Base-by-base conservation (phyloP, 352 stramenopile species). In the Peronospora destructor region DNA sequence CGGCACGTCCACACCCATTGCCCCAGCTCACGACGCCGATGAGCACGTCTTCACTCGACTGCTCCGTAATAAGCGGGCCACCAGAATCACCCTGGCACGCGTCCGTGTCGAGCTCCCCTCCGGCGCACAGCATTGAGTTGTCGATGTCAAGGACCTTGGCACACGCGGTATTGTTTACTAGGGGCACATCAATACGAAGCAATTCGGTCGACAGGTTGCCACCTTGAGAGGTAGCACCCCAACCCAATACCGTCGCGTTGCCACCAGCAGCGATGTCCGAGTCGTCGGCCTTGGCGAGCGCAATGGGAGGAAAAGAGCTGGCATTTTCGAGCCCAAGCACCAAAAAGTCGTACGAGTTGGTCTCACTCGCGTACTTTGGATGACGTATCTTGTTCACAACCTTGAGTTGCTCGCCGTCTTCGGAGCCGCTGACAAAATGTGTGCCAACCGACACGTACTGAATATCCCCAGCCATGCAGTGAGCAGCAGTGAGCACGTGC, bases 21-120 rank as follows among this genome's bases (percentile, higher is more conserved):
- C 74, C 74, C 68, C 76, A 87, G 53, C 64, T 85, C 28, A 82
- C 67, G 14, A 85, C 56, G 4, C 74, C 78, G 4, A 84, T 44
- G 0, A 85, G 58, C 0, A 73, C 40, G 17, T 81, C 67, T 16
- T 57, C 50, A 4, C 28, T 30, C n/a, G 64, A 38, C 12, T 64
- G 23, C 26, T 66, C 64, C 28, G 71, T 32, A 16, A 61, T 56
- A 10, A 61, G 41, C 8, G 46, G 46, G 2, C 71, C 72, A 9
- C 69, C 2, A 60, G 3, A 86, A 52, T 87, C 74, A 9, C 73
- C 73, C 39, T 85, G 64, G 55, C 78, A 89, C 45, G 72, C 77
- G 53, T 87, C 70, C 46, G 65, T 66, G 41, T 69, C 62, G 17
- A 49, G 30, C 17, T 61, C 32, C 14, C 73, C 70, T 0, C 77